Evolutionary conservation across 1,284 basidiomycete species (phyloP), one percentile per base, ranked within the genome.

Genomic region (Trichosporon sp.): DNA sequence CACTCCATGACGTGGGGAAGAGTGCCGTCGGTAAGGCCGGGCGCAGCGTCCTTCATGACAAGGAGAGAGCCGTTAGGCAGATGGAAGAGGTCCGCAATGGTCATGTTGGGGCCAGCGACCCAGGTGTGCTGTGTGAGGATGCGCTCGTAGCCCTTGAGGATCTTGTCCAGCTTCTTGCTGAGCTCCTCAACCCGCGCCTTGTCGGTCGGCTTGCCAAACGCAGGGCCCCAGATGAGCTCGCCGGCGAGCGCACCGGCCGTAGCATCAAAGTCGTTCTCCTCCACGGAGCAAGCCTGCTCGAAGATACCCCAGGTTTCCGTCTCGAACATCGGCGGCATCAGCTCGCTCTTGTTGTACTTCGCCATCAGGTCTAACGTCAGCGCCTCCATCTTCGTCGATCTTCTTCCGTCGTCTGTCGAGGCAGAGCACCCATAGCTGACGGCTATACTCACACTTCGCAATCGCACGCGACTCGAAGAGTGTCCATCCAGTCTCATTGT

Each of bases 51-150:
- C 56, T 65, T 63, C 10, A 33, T 10, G 56, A 46, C 67, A 6
- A 52, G 59, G 21, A 65, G 36, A 13, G 33, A n/a, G 40, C 65
- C 61, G 62, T 82, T 83, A 0, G 86, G 84, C 2, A 87, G 74
- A 67, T 87, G 85, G 77, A 82, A 86, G 8, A 87, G 72, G 69
- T 87, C 86, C 0, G 82, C 85, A n/a, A 87, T 76, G 5, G 84
- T 84, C 14, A 85, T 32, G 52, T 78, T 82, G 65, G 86, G 73
- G 2, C 85, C 85, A 29, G 81, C 84, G n/a, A 86, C 67, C 68
- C 83, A 86, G 66, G 81, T 83, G 61, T 84, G 81, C 73, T 84
- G 86, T 58, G 78, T 71, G 25, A 87, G 75, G 58, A 87, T 83
- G 4, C 62, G 66, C 65, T 87, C 84, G 70, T 86, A 86, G 0